Evolutionary conservation across 1,139 yeast genomes (phyloP), one percentile per base, ranked within the genome.

Genomic region (Candida dubliniensis): DNA sequence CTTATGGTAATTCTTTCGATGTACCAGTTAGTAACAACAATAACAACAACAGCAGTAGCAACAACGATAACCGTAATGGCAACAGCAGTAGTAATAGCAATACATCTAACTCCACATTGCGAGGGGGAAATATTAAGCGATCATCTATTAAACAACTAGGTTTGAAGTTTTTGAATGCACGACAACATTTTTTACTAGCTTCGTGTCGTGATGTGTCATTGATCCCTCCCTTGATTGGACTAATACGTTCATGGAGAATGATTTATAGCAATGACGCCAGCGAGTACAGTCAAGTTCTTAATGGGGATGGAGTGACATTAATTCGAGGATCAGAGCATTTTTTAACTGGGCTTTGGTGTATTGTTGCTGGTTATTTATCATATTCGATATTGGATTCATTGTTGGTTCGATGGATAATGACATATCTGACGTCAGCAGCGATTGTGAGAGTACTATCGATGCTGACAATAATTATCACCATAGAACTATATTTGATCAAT

Each of bases 351-450:
- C 63, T 86, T 12, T 86, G 95, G 95, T 85, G 97, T 60, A 61
- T 87, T 7, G 98, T 93, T 6, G 81, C 95, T 1, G 90, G 90
- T 2, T 89, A 89, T 58, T 70, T 93, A 46, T 83, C 95, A 10
- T 90, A 84, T 62, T 81, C 91, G 2, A 90, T 89, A 4, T 70
- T 91, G 34, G 97, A 91, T 59, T 95, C 96, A 0, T 70, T 93
- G 33, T 88, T 91, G 84, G 86, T 89, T 18, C 73, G 99, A 38
- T 93, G 98, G 95, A 87, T 91, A 33, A 95, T 91, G 34, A 88
- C 87, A 14, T 91, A 91, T 61, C 86, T 89, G 50, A 84, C 91
- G 0, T 75, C 87, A 2, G 98, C 96, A 0, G 96, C 96, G 0
- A 87, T 90, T 31, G 77, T 91, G 18, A 72, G 98, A 42, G 88